Evolutionary conservation across 1,139 yeast genomes (phyloP).

Genomic region (Suhomyces chickasaworum): DNA sequence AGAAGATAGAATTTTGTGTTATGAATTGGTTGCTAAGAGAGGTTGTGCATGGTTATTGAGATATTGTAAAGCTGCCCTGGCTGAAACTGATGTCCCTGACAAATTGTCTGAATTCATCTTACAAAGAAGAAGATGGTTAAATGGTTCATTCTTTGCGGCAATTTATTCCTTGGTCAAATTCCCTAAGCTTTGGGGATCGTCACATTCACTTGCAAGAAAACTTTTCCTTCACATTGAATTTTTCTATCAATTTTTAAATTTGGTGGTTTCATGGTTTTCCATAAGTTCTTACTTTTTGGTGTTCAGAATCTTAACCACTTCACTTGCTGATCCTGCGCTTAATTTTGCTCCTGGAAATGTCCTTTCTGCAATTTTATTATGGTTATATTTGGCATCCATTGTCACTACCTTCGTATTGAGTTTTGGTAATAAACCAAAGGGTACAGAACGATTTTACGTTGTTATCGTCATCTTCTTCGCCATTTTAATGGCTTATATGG

Average conservation of each 20-base stretch:
- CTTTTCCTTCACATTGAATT: conserved; percentile 47
- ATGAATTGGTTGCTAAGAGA: conserved; percentile 49
- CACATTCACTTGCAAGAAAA: conserved; percentile 46
- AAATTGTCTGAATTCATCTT: conserved; percentile 47
- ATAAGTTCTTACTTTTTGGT: conserved; percentile 80
- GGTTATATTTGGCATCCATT: conserved; percentile 88
- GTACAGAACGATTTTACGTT: conserved; percentile 80
- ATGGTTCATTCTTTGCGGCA: conserved; percentile 54
- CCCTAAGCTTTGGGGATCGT: conserved; percentile 45
- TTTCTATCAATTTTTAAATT: conserved; percentile 45
- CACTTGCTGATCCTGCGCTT: conserved; percentile 57
- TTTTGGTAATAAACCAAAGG: conserved; percentile 93
- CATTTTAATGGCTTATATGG: conserved; percentile 85
- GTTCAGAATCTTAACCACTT: conserved; percentile 72
- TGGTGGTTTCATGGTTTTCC: conserved; percentile 74
- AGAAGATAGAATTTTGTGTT: conserved; percentile 53
- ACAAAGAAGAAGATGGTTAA: conserved; percentile 55
- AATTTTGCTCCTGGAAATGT: conserved; percentile 73
- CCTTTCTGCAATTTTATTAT: conserved; percentile 76
- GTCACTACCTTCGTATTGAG: conserved; percentile 89
- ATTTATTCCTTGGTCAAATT: conserved; percentile 49
- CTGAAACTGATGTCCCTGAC: conserved; percentile 55
- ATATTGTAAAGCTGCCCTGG: conserved; percentile 49
- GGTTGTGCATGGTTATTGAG: conserved; percentile 50
- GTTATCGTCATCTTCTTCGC: conserved; percentile 90